phyloP scores from a whole-genome alignment of 257 asterid species.

The Voacanga thouarsii region DNA sequence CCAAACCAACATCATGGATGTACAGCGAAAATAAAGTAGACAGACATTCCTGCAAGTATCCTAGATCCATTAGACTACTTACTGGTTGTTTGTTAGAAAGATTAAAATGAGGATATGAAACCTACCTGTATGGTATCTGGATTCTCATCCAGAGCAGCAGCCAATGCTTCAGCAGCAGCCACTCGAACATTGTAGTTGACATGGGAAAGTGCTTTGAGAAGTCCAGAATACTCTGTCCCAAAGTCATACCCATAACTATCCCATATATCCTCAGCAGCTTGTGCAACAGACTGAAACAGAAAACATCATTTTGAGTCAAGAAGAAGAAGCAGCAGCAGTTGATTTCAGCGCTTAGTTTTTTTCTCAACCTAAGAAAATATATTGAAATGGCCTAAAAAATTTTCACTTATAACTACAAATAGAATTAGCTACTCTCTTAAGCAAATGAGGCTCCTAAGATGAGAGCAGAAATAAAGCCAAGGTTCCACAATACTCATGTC shows the following conservation, averaged over 20 bases:
- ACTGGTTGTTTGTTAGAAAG: constrained; percentile 9
- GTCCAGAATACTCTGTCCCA: constrained; percentile 87
- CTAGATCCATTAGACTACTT: constrained; percentile 17
- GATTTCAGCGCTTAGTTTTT: not conserved
- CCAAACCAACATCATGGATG: constrained; percentile 69
- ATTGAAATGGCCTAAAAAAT: not conserved
- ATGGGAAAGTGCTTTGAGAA: constrained; percentile 80
- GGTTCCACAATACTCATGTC: not conserved
- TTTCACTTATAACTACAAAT: not conserved
- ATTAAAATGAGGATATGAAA: constrained; percentile 13
- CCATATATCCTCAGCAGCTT: constrained; percentile 92
- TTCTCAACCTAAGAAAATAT: not conserved
- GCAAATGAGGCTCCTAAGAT: not conserved
- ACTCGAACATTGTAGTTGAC: constrained; percentile 79
- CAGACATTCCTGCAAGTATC: constrained; percentile 69
- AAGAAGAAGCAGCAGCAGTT: not conserved
- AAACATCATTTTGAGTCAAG: not conserved
- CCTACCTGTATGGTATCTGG: constrained; percentile 89
- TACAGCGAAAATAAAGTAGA: constrained; percentile 81
- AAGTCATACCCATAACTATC: constrained; percentile 82
- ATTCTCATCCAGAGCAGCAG: constrained; percentile 96
- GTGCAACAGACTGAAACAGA: constrained; percentile 68
- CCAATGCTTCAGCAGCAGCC: constrained; percentile 97
- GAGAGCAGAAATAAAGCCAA: not conserved
- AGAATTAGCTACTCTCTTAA: not conserved